Evolutionary conservation across 1,284 basidiomycete genomes (phyloP).

Genomic region (Neonothopanus nambi): DNA sequence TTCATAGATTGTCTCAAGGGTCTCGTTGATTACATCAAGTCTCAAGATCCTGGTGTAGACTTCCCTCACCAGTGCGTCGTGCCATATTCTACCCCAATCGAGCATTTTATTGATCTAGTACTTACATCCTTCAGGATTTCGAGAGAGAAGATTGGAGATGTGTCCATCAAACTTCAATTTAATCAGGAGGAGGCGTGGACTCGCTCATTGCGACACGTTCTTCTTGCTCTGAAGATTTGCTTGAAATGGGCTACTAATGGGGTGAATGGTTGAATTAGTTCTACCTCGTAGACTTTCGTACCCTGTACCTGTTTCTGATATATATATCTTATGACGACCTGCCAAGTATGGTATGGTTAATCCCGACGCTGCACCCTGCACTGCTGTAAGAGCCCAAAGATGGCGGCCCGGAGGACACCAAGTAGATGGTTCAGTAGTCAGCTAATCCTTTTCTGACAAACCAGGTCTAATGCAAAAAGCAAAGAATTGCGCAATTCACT

Average conservation of each 20-base stretch:
- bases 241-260: constrained; percentile 84
- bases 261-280: constrained; percentile 46
- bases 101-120: background rate
- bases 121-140: constrained; percentile 61
- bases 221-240: constrained; percentile 85
- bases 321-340: no score
- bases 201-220: constrained; percentile 86
- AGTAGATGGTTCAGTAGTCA: no score
- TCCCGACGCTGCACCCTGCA: no score
- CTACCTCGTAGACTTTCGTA: background rate
- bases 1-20: constrained; percentile 95
- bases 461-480: background rate
- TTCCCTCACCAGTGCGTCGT: constrained; percentile 80
- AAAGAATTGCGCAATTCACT: background rate
- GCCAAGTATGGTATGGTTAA: no score
- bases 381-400: no score
- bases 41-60: constrained; percentile 71
- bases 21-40: constrained; percentile 80
- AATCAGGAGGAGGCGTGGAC: constrained; percentile 97
- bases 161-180: constrained; percentile 92
- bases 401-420: no score
- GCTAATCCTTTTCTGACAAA: constrained; percentile 14
- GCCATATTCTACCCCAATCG: constrained; percentile 17
- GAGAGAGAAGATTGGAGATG: constrained; percentile 95
- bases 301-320: no score